Evolutionary conservation across 768 basidiomycete genomes (phyloP).

Genomic region (Crassisporium funariophilum): DNA sequence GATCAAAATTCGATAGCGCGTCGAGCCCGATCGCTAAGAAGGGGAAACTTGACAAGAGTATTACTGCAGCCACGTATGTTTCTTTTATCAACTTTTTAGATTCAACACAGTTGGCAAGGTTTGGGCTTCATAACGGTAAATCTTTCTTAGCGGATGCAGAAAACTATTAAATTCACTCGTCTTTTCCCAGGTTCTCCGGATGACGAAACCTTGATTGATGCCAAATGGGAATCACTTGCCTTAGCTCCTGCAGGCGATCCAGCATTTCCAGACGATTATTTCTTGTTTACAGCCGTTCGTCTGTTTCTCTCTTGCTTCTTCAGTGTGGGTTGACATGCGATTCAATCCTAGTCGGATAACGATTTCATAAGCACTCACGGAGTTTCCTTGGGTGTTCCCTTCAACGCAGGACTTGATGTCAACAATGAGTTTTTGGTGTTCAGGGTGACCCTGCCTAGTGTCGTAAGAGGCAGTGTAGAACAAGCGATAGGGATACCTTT

Average conservation of each 20-base stretch:
- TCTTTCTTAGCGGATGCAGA: not conserved
- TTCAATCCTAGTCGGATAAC: slow-evolving; percentile 52
- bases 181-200: slow-evolving; percentile 27
- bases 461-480: slow-evolving; percentile 2
- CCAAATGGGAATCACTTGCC: slow-evolving; percentile 69
- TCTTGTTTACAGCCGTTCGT: slow-evolving; percentile 63
- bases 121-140: slow-evolving; percentile 64
- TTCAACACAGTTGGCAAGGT: slow-evolving; percentile 52
- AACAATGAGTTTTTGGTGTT: slow-evolving; percentile 67
- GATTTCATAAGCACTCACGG: slow-evolving; percentile 62
- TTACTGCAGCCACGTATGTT: slow-evolving; percentile 56
- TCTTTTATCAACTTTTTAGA: slow-evolving; percentile 60
- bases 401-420: slow-evolving; percentile 52
- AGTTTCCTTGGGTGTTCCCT: slow-evolving; percentile 47
- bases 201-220: slow-evolving; percentile 54
- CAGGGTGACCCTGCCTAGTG: slow-evolving; percentile 53
- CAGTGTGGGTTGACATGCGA: not conserved
- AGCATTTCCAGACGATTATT: slow-evolving; percentile 61
- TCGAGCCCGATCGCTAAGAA: slow-evolving; percentile 51
- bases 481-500: not conserved
- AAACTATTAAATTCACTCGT: not conserved
- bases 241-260: slow-evolving; percentile 55
- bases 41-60: slow-evolving; percentile 45
- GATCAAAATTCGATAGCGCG: slow-evolving; percentile 54
- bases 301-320: not conserved